Evolutionary conservation across 352 stramenopile genomes (phyloP), one percentile per base, ranked within the genome.

Genomic region (Pythium phragmiticola): DNA sequence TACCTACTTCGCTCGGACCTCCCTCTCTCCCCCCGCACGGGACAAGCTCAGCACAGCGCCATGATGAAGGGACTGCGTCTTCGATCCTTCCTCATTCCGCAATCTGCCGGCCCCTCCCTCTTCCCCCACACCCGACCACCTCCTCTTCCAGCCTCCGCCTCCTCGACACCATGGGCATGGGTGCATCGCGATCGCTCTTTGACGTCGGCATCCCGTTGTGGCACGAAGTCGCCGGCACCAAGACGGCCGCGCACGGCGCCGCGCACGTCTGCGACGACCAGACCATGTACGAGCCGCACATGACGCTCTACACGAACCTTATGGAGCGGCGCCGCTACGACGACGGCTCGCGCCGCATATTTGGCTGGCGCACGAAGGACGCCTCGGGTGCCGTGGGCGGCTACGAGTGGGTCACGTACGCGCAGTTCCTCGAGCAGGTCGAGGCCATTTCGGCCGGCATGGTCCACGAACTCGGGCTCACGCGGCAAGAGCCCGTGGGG

Each of bases 331-430:
- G 69, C 26, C 61, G 72, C 51, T 56, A 81, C 14, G 76, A 87
- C 65, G 63, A 84, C 17, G 80, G 80, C 65, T 76, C 71, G 51
- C 73, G 78, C 55, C 72, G 56, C 26, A 80, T 87, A 33, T 88
- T 88, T 37, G 83, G 83, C 13, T 81, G 69, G 71, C 80, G 80
- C 23, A 66, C 68, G 48, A 57, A 59, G 16, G 76, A 88, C 62
- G 57, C 76, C 0, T 46, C 53, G 3, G 86, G 67, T 11, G 68
- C 70, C 6, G 54, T 75, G 0, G 82, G 82, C 3, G 55, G 53
- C 2, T 91, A 77, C 53, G 72, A 76, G 53, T 91, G 80, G 78
- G 58, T 87, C 45, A 89, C 78, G 34, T 82, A 88, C 65, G 69
- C 61, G 56, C 66, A 88, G 42, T 84, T 88, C 62, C 48, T 84